Evolutionary conservation across 2,329 filamentous ascomycete species (phyloP).

Genomic region (Penicillium aurantiogriseum): DNA sequence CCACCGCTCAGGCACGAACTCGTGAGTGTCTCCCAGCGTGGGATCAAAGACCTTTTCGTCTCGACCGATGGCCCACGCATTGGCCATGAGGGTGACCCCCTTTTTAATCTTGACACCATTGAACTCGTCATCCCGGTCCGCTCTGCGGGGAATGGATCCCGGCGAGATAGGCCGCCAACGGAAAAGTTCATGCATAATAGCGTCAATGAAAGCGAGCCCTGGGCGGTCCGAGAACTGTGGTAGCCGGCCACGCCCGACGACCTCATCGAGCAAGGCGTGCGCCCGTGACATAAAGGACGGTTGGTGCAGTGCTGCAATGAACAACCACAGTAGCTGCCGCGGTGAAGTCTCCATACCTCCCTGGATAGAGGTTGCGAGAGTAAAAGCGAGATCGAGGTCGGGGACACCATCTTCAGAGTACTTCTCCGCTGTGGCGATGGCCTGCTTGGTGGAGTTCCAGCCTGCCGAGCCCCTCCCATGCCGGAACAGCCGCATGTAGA

Average conservation of each 20-base stretch:
- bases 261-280: constrained; percentile 36
- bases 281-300: constrained; percentile 43
- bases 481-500: constrained; percentile 26
- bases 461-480: constrained; percentile 17
- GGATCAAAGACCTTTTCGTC: constrained; percentile 40
- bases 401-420: constrained; percentile 34
- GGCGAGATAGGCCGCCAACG: constrained; percentile 47
- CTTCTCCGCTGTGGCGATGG: constrained; percentile 37
- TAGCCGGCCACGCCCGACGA: constrained; percentile 32
- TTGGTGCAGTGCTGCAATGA: constrained; percentile 49
- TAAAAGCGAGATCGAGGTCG: constrained; percentile 48
- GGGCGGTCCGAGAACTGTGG: constrained; percentile 36
- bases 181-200: constrained; percentile 37
- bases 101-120: constrained; percentile 49
- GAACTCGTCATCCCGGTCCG: constrained; percentile 48
- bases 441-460: constrained; percentile 32
- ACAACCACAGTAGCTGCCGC: constrained; percentile 49
- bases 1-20: constrained; percentile 24
- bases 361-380: constrained; percentile 49
- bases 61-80: constrained; percentile 47
- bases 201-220: constrained; percentile 33
- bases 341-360: constrained; percentile 53
- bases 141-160: constrained; percentile 49
- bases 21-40: constrained; percentile 14
- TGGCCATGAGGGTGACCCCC: constrained; percentile 48